Percentiles rank a stretch among this genome's conserved stretches.
phyloP scores from a whole-genome alignment of 2,329 filamentous ascomycete species.

The Calonectria ilicicola region DNA sequence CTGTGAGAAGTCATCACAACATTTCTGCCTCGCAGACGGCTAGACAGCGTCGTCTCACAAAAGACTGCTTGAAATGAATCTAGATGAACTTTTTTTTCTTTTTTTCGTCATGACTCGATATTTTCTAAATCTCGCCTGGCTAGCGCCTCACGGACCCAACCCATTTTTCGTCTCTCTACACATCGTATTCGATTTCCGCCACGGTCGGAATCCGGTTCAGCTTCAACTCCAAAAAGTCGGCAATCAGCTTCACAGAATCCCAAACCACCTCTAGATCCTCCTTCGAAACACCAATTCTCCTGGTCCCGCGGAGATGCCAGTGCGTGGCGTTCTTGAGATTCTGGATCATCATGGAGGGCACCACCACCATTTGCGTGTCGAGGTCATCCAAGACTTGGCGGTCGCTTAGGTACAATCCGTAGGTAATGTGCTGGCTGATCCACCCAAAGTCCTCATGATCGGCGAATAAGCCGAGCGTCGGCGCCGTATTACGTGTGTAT shows the following conservation, averaged over 20 bases:
- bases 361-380: slow-evolving; percentile 66
- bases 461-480: slow-evolving; percentile 47
- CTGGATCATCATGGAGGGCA: slow-evolving; percentile 69
- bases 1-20: too few relatives aligned
- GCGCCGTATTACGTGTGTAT: background rate
- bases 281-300: background rate
- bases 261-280: background rate
- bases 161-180: background rate
- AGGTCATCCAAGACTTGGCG: slow-evolving; percentile 64
- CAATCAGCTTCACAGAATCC: background rate
- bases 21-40: too few relatives aligned
- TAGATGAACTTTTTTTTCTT: too few relatives aligned
- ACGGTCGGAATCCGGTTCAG: background rate
- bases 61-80: too few relatives aligned
- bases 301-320: slow-evolving; percentile 60
- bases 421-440: slow-evolving; percentile 67
- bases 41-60: too few relatives aligned
- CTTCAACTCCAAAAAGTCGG: background rate
- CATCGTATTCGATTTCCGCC: background rate
- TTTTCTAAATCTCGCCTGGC: too few relatives aligned
- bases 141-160: too few relatives aligned
- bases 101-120: too few relatives aligned
- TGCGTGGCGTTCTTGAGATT: slow-evolving; percentile 64
- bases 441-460: slow-evolving; percentile 58
- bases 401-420: slow-evolving; percentile 69